These are phyloP conservation scores for Aegilops longissima DNA, from an alignment of 176 grass and related monocot species.

Conservation along the genomic window DNA sequence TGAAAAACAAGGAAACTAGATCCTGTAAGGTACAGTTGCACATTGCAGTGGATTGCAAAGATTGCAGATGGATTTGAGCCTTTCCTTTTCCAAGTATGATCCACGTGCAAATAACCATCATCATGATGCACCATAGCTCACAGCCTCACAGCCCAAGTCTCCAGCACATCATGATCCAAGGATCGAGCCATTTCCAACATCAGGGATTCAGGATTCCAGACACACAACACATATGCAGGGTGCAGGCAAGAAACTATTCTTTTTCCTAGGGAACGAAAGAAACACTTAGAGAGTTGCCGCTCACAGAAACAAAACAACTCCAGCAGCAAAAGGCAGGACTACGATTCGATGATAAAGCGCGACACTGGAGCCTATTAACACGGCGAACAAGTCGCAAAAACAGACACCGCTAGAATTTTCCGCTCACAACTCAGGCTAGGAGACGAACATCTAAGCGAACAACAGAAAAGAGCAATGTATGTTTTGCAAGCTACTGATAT, in stretches of 20 bases:
- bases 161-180: neutral
- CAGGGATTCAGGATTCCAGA: neutral
- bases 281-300: neutral
- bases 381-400: neutral
- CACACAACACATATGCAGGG: neutral
- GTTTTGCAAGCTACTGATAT: conserved; percentile 9
- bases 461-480: conserved; percentile 2
- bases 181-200: neutral
- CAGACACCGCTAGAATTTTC: neutral
- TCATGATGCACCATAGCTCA: neutral
- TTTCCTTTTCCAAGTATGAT: neutral
- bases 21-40: neutral
- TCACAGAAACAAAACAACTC: neutral
- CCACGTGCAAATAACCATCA: neutral
- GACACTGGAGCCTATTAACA: conserved; percentile 12
- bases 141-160: no score
- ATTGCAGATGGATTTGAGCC: neutral
- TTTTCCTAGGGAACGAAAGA: no score
- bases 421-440: neutral
- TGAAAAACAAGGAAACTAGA: neutral
- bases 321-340: neutral
- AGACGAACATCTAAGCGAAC: conserved; percentile 11
- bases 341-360: neutral
- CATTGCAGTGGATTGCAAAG: neutral
- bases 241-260: neutral